Evolutionary conservation across 2,329 filamentous ascomycete species (phyloP), one percentile per base, ranked within the genome.

Genomic region (Trichoderma lentiforme): DNA sequence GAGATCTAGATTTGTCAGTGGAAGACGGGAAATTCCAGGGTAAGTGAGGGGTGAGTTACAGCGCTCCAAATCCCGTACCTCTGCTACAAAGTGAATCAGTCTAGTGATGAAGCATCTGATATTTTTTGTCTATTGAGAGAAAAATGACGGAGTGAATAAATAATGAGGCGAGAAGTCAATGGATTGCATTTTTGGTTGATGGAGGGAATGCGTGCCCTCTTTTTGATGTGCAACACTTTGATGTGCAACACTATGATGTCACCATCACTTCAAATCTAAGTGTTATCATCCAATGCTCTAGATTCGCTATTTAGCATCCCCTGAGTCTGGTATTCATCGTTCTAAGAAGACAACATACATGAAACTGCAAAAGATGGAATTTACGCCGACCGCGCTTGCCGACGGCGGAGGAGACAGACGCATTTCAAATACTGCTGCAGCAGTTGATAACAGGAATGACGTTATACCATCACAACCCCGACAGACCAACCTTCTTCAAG

Each of bases 221-320:
- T 14, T 32, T 36, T 18, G 26, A 32, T 32, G 28, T 36, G 34
- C 32, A 34, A 21, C 11, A n/a, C 58, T 64, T 51, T 64, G 61
- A 64, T 64, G 61, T 64, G 34, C 32, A 34, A 21, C 11, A n/a
- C 58, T 64, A 64, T 64, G 61, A 64, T 64, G 61, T 64, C 61
- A 64, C 36, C 14, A 64, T 51, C 61, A 47, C 15, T 28, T 61
- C 15, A 58, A 30, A 3, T 58, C 21, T 3, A 6, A 11, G 7
- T 6, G 8, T 3, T n/a, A 18, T 21, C 28, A 28, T 11, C 7
- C 53, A 57, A 43, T 8, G 3, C 36, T 43, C 15, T 8, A 43
- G 15, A 43, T 43, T 18, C 1, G 3, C 36, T 39, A 18, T 39
- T 39, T 39, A 39, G 36, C 36, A 7, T 39, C 36, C 36, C 36